Evolutionary conservation across 768 basidiomycete species (phyloP).

Genomic region (Cystofilobasidium bisporidii): DNA sequence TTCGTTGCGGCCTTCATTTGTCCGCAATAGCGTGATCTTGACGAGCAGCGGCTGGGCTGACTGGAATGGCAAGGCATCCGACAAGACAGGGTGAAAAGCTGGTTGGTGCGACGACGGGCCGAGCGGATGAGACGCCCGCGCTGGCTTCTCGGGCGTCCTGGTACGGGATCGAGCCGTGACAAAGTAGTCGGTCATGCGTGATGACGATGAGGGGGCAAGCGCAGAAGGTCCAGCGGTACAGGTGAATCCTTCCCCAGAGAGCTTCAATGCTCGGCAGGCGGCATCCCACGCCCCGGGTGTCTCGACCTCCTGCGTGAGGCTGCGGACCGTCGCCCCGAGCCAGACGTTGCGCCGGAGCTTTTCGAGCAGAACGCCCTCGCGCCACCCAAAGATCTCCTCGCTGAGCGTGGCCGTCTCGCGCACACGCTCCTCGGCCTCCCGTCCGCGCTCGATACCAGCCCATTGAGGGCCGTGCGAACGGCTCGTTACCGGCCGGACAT

Average conservation of each 20-base stretch:
- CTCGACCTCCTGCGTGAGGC: neutral
- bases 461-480: neutral
- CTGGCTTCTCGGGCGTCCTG: neutral
- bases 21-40: slow-evolving; percentile 1
- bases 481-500: neutral
- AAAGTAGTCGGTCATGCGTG: slow-evolving; percentile 11
- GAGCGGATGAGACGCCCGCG: neutral
- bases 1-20: neutral
- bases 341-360: slow-evolving; percentile 6
- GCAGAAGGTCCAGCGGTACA: no score
- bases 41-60: neutral
- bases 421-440: neutral
- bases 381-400: slow-evolving; percentile 4
- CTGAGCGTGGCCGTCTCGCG: neutral
- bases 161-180: neutral
- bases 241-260: neutral
- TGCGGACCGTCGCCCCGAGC: neutral
- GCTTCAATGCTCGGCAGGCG: neutral
- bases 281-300: neutral
- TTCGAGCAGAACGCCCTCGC: slow-evolving; percentile 9
- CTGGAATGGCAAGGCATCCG: neutral
- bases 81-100: neutral
- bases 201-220: neutral
- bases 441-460: neutral
- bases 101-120: neutral